These are phyloP conservation scores for Lactarius evosmus DNA, from an alignment of 768 basidiomycete genomes.

Conservation along the genomic window DNA sequence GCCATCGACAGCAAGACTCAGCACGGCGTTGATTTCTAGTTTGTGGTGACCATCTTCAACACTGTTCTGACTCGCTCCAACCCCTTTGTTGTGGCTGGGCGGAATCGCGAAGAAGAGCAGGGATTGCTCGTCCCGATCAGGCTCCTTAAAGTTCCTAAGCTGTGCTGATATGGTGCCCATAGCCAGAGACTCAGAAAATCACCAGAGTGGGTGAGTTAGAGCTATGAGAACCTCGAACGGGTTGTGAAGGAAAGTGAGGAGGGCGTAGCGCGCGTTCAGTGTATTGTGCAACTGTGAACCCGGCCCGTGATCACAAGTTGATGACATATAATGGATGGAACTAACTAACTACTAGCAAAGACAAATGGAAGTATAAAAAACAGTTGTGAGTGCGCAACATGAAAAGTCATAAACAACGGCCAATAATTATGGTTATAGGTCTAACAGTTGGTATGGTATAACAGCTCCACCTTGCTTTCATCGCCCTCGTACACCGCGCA, in stretches of 20 bases:
- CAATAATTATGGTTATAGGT: not conserved
- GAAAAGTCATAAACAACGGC: not conserved
- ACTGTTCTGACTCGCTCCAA: slow-evolving; percentile 29
- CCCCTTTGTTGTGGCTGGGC: slow-evolving; percentile 33
- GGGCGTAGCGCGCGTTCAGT: not conserved
- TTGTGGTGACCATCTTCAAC: slow-evolving; percentile 47
- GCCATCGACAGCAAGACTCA: slow-evolving; percentile 74
- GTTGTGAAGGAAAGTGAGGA: not conserved
- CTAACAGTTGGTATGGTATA: not conserved
- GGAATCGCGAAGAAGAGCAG: slow-evolving; percentile 87
- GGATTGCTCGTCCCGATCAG: slow-evolving; percentile 80
- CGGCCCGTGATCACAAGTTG: not conserved
- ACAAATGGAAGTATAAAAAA: slow-evolving; percentile 17
- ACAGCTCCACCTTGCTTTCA: slow-evolving; percentile 2
- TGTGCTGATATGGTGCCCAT: slow-evolving; percentile 87
- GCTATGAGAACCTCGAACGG: not conserved
- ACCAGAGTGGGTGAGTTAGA: slow-evolving; percentile 1
- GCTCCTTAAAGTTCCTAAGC: slow-evolving; percentile 89
- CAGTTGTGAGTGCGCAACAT: slow-evolving; percentile 1
- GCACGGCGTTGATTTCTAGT: slow-evolving; percentile 87
- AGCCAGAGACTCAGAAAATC: slow-evolving; percentile 5
- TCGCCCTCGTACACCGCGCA: slow-evolving; percentile 1
- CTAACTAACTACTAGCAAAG: not conserved
- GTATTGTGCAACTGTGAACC: not conserved
- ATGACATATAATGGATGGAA: not conserved